These are phyloP conservation scores for Colletotrichum liaoningense DNA, from an alignment of 2,329 filamentous ascomycete genomes.

Conservation along the genomic window DNA sequence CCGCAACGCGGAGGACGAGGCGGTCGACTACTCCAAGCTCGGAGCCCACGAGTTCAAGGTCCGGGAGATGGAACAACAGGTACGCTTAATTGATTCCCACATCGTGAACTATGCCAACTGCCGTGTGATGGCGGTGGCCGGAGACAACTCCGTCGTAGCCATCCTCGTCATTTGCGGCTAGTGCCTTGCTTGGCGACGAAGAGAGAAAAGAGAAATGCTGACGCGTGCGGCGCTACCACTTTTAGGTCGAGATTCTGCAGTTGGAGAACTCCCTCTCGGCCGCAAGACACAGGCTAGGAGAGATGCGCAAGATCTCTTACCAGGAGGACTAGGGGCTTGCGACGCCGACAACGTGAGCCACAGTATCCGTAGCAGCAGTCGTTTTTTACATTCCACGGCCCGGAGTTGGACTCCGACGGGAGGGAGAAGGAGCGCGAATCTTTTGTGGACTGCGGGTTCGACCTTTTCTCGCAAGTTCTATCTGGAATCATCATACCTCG, in stretches of 20 bases:
- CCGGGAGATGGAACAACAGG: constrained; percentile 99
- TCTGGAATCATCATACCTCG: background rate
- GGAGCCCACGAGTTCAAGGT: constrained; percentile 98
- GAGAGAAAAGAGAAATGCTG: background rate
- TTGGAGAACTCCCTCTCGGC: constrained; percentile 87
- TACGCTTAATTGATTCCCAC: constrained; percentile 53
- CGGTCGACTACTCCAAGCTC: constrained; percentile 88
- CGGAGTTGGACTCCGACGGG: background rate
- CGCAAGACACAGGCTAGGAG: constrained; percentile 85
- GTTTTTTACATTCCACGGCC: background rate
- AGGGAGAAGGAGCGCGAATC: background rate
- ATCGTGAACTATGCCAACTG: constrained; percentile 44
- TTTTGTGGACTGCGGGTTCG: background rate
- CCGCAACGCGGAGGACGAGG: constrained; percentile 81
- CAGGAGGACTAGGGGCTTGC: constrained; percentile 71
- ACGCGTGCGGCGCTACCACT: background rate
- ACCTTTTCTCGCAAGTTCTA: background rate
- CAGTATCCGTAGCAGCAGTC: background rate
- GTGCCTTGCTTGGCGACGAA: background rate
- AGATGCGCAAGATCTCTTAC: constrained; percentile 98
- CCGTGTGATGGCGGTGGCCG: background rate
- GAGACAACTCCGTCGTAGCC: background rate
- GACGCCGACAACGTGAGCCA: background rate
- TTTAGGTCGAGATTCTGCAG: constrained; percentile 93
- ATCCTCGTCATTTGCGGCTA: background rate